Evolutionary conservation across 1,284 basidiomycete species (phyloP).

Genomic region (Ceratorhiza oryzae-sativae): DNA sequence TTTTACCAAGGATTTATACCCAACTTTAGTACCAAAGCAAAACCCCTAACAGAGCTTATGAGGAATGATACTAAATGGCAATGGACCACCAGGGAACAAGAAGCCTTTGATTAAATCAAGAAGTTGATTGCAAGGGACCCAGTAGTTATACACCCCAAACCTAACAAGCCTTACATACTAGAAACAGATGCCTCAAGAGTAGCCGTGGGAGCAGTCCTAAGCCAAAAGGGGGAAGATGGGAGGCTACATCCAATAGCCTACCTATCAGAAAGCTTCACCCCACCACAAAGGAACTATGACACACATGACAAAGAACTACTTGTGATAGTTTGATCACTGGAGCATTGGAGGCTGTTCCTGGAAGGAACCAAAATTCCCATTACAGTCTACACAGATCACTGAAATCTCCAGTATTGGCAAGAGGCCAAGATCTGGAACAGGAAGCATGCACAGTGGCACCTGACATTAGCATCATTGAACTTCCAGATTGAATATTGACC

Average conservation of each 20-base stretch:
- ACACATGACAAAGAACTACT: no score
- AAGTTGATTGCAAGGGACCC: constrained; percentile 10
- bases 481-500: background rate
- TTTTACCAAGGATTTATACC: constrained; percentile 40
- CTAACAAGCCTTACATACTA: constrained; percentile 17
- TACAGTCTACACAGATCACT: constrained; percentile 35
- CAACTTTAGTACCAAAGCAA: constrained; percentile 45
- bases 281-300: constrained; percentile 51
- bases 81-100: constrained; percentile 39
- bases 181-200: no score
- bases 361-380: constrained; percentile 37
- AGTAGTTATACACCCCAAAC: constrained; percentile 21
- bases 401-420: background rate
- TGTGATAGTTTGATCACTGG: constrained; percentile 34
- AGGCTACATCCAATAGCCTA: constrained; percentile 19
- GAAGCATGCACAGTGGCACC: background rate
- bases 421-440: constrained; percentile 25
- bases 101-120: constrained; percentile 48
- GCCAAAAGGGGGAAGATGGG: background rate
- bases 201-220: constrained; percentile 27
- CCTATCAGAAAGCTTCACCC: constrained; percentile 29
- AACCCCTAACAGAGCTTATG: constrained; percentile 46
- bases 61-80: constrained; percentile 42
- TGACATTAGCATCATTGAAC: background rate
- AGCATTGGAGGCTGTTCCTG: background rate